Base-by-base conservation (phyloP, 805 yeast species). In the Saccharomycopsis fermentans region DNA sequence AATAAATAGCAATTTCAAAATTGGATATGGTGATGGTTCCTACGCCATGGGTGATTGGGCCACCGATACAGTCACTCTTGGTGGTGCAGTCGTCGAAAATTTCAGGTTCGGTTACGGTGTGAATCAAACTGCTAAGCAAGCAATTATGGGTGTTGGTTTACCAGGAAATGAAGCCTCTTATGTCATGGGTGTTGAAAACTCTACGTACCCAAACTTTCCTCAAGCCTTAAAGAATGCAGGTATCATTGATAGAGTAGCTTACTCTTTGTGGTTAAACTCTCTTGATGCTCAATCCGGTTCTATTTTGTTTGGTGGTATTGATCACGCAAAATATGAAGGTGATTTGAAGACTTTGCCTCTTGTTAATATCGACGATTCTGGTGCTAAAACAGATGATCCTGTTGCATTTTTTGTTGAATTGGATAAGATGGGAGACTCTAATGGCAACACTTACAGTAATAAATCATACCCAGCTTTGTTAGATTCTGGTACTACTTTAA, bases 141-240 rank as follows among this genome's bases (percentile, higher is more conserved):
- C 58, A 58, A 92, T 95, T 58, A 90, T 87, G 32, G 91, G 91
- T 36, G 81, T 87, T 62, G 92, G 94, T 14, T 74, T 86, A 55
- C 71, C 80, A 4, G 87, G 83, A 14, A 75, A 87, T 59, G 96
- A 90, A 69, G 75, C 81, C 2, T 84, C 92, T 0, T 65, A 77
- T 11, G 69, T 70, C 9, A 9, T 57, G 16, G 29, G 63, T 12
- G 53, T 56, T 14, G 55, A 57, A 3, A 59, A 66, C 19, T 77
- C 75, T 62, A 69, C 70, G 17, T 88, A 88, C 70, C 75, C 79
- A 57, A 88, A 89, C 69, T 71, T 89, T 60, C 96, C 96, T 0
- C 63, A 74, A 55, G 77, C 78, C 59, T 71, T 89, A 74, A 81
- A 77, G 56, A 67, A 73, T 32, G 78, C 80, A 59, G 91, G 90